Percentiles rank a stretch among this genome's conserved stretches.
Conservation (phyloP, 2,329 filamentous ascomycete species). For the Colletotrichum navitas region DNA sequence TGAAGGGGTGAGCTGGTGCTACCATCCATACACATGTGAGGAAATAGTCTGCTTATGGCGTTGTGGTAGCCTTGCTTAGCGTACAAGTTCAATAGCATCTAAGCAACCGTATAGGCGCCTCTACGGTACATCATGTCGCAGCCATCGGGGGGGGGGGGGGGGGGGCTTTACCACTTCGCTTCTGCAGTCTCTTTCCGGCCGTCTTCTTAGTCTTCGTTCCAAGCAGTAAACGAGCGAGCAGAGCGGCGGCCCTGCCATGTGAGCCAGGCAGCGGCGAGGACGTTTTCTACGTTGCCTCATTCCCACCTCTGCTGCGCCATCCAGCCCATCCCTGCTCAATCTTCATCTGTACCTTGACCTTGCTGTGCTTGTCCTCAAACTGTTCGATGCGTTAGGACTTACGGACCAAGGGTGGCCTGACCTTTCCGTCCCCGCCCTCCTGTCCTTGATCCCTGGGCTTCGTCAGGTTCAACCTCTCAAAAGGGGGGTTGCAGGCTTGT, state of each 20-base stretch:
- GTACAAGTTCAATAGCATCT: not conserved
- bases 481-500: conserved; percentile 6
- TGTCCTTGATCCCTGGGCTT: conserved; percentile 2
- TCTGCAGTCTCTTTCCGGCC: not conserved
- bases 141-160: conserved; percentile 16
- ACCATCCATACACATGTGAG: not conserved
- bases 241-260: conserved; percentile 13
- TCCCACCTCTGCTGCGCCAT: not conserved
- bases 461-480: conserved; percentile 14
- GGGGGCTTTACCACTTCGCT: conserved; percentile 20
- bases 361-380: not conserved
- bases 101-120: not conserved
- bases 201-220: conserved; percentile 4
- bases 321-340: not conserved
- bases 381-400: conserved; percentile 9
- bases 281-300: conserved; percentile 4
- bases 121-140: not conserved
- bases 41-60: not conserved
- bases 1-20: not conserved
- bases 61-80: not conserved
- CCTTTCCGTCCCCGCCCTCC: conserved; percentile 17
- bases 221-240: conserved; percentile 6
- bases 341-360: no score
- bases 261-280: conserved; percentile 11
- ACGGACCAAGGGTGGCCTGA: conserved; percentile 6